Conservation (phyloP, 345 rosid genomes). For the Kandelia obovata region DNA sequence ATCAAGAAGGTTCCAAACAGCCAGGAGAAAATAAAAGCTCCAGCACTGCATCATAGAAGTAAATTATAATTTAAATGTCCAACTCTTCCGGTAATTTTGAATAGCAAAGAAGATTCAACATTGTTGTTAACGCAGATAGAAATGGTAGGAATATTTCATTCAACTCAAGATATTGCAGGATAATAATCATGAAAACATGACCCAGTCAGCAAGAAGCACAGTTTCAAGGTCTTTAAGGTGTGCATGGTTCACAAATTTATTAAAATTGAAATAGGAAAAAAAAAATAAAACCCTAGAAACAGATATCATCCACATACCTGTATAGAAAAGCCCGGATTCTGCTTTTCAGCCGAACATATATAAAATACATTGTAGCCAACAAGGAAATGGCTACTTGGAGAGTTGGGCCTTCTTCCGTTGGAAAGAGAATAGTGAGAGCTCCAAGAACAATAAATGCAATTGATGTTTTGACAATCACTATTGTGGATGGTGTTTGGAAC, state of each 20-base stretch:
- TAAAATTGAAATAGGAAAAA: neutral
- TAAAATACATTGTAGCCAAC: constrained; percentile 70
- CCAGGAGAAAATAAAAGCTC: constrained; percentile 82
- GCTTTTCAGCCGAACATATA: constrained; percentile 67
- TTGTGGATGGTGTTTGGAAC: constrained; percentile 67
- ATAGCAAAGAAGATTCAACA: constrained; percentile 5
- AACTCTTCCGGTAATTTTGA: constrained; percentile 2
- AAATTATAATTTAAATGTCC: constrained; percentile 9
- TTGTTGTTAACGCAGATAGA: neutral
- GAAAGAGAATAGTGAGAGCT: constrained; percentile 71
- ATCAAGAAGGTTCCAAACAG: constrained; percentile 89
- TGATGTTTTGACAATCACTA: constrained; percentile 57
- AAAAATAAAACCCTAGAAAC: neutral
- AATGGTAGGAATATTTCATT: neutral
- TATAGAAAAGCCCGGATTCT: constrained; percentile 71
- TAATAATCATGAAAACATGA: neutral
- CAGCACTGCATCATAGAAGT: constrained; percentile 53
- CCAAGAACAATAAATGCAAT: constrained; percentile 67
- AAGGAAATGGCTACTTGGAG: constrained; percentile 79
- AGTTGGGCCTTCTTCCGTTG: constrained; percentile 97
- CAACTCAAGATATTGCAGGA: neutral
- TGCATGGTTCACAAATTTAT: neutral
- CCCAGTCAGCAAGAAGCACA: neutral
- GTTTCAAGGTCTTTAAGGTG: neutral
- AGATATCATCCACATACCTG: constrained; percentile 46